Conservation (phyloP, 2,329 filamentous ascomycete species). For the Sporothrix pseudoabietina region DNA sequence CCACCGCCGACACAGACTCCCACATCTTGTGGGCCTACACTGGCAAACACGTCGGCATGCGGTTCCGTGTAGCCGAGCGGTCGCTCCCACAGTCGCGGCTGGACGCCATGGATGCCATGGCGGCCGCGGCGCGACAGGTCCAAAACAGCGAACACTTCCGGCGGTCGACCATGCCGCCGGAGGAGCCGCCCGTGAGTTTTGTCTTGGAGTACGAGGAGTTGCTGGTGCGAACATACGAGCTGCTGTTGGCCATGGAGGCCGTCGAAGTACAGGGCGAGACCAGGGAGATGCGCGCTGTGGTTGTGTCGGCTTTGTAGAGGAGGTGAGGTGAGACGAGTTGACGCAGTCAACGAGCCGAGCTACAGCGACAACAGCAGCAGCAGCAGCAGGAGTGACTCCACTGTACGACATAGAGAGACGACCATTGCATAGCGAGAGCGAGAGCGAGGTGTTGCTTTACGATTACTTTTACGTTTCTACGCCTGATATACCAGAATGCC, state of each 20-base stretch:
- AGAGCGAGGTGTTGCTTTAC: too few relatives aligned
- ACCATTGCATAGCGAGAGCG: too few relatives aligned
- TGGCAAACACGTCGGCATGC: slow-evolving; percentile 65
- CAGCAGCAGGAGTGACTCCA: too few relatives aligned
- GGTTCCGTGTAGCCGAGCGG: slow-evolving; percentile 63
- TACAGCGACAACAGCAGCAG: too few relatives aligned
- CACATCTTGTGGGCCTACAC: slow-evolving; percentile 69
- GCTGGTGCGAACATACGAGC: slow-evolving; percentile 62
- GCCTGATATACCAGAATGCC: too few relatives aligned
- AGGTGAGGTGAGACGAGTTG: not conserved
- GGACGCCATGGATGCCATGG: not conserved
- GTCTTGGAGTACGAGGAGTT: slow-evolving; percentile 72
- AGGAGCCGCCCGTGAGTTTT: slow-evolving; percentile 70
- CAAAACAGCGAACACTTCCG: slow-evolving; percentile 54
- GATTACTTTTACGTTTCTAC: too few relatives aligned
- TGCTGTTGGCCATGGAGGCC: slow-evolving; percentile 67
- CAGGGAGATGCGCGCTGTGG: not conserved
- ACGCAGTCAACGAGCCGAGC: too few relatives aligned
- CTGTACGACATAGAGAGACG: too few relatives aligned
- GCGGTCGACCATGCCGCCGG: slow-evolving; percentile 50
- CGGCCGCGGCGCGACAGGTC: not conserved
- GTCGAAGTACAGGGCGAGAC: slow-evolving; percentile 59
- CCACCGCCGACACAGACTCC: slow-evolving; percentile 30
- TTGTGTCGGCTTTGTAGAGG: not conserved
- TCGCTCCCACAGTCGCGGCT: slow-evolving; percentile 38